Evolutionary conservation across 2,329 filamentous ascomycete genomes (phyloP), one percentile per base, ranked within the genome.

Genomic region (Aspergillus ochraceoroseus): DNA sequence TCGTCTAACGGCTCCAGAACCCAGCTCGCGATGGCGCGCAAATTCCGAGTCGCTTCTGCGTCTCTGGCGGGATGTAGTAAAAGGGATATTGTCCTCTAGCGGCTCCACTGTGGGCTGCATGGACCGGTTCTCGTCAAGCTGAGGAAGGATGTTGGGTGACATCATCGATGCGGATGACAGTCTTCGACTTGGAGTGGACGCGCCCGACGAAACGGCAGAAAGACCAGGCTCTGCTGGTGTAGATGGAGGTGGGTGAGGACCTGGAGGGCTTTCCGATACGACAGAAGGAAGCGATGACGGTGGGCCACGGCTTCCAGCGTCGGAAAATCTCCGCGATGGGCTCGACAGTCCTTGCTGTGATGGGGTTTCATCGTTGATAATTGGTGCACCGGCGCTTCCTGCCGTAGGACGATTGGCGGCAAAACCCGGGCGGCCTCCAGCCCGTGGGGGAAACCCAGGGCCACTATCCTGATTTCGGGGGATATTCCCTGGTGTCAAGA

Each of bases 201-300:
- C 66, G 11, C 73, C 72, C 12, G 75, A 79, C 32, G 70, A 76
- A 44, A 70, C 70, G 13, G 70, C 70, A 44, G 72, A 79, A 29
- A 79, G 58, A 13, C 73, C 74, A 18, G 72, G 71, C 34, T 77
- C 79, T 9, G 79, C 78, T 13, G 79, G 79, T 2, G 79, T 81
- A 1, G 78, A 79, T 4, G 79, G 79, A 31, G 79, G 79, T 31
- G 79, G 79, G 43, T 76, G 67, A 32, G 79, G 76, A 12, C 78
- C 75, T 12, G 72, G 68, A 7, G 76, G 73, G 23, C 74, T 74
- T 48, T 79, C 76, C n/a, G 73, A 70, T 28, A 73, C 53, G 3
- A 67, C 65, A 20, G 70, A 69, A 50, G 61, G 59, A 47, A 70
- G 46, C 54, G 67, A 51, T 59, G 57, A 55, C 14, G 58, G 48